phyloP scores from a whole-genome alignment of 1,139 yeast genomes.

The Pichia sp. region DNA sequence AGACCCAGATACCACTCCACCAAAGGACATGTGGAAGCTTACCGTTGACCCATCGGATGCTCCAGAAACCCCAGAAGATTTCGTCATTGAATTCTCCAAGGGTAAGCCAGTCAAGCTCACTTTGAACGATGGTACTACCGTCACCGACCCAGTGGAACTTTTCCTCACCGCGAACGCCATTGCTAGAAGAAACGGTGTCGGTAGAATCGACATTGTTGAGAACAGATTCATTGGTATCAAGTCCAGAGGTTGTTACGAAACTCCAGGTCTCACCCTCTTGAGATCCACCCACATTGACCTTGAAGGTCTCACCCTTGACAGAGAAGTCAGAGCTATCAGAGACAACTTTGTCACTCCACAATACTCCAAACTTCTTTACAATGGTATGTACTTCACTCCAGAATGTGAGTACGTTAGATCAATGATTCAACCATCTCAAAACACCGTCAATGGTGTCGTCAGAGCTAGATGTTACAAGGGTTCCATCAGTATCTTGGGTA shows the following conservation, averaged over 20 bases:
- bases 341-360: conserved; percentile 93
- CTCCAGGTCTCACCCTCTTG: conserved; percentile 94
- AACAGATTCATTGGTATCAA: conserved; percentile 98
- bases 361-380: conserved; percentile 85
- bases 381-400: conserved; percentile 97
- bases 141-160: conserved; percentile 84
- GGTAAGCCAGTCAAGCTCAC: conserved; percentile 84
- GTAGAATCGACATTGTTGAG: conserved; percentile 98
- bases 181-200: conserved; percentile 99
- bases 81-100: conserved; percentile 71
- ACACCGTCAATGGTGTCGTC: conserved; percentile 92
- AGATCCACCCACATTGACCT: conserved; percentile 92
- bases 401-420: conserved; percentile 95
- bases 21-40: conserved; percentile 99
- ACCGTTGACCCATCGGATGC: conserved; percentile 95
- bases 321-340: conserved; percentile 96
- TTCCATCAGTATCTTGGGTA: conserved; percentile 72
- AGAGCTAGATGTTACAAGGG: conserved; percentile 95
- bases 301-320: conserved; percentile 94
- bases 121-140: conserved; percentile 52
- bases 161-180: conserved; percentile 88
- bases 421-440: conserved; percentile 91
- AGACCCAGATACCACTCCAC: conserved; percentile 97
- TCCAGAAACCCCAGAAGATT: conserved; percentile 86
- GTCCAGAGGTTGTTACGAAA: conserved; percentile 99